phyloP scores from a whole-genome alignment of 306 rosid genomes.

The Pyrus pyrifolia region DNA sequence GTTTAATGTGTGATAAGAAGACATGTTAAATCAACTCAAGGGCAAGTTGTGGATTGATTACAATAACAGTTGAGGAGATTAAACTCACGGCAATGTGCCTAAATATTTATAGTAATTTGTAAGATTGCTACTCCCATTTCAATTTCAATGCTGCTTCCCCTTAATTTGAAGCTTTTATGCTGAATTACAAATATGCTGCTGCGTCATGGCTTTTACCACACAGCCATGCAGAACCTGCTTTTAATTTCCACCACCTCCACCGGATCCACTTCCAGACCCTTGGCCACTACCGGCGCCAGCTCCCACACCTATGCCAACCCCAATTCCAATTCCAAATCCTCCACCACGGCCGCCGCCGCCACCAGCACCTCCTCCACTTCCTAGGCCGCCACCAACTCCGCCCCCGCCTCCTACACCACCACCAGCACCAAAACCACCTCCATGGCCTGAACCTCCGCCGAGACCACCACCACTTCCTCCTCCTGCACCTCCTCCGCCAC shows the following conservation, averaged over 20 bases:
- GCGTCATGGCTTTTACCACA: background rate
- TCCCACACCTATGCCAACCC: slow-evolving; percentile 48
- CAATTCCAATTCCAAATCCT: slow-evolving; percentile 34
- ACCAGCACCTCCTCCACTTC: slow-evolving; percentile 35
- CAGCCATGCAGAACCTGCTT: background rate
- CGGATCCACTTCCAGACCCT: slow-evolving; percentile 30
- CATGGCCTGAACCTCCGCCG: slow-evolving; percentile 1
- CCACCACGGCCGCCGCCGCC: slow-evolving; percentile 15
- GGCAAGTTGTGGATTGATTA: no score
- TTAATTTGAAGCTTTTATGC: background rate
- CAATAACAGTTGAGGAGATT: no score
- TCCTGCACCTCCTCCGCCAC: slow-evolving; percentile 2
- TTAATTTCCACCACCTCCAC: slow-evolving; percentile 34
- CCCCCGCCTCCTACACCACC: slow-evolving; percentile 37
- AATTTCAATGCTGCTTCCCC: no score
- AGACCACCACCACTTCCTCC: slow-evolving; percentile 1
- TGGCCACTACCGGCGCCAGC: slow-evolving; percentile 34
- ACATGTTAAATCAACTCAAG: background rate
- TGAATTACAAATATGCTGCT: background rate
- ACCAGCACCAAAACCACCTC: slow-evolving; percentile 17
- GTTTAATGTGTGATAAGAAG: background rate
- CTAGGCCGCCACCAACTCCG: slow-evolving; percentile 51
- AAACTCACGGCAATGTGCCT: background rate
- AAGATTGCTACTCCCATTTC: no score
- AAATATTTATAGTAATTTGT: background rate